These are phyloP conservation scores for Metarhizium guizhouense DNA, from an alignment of 2,329 filamentous ascomycete species.

Conservation along the genomic window DNA sequence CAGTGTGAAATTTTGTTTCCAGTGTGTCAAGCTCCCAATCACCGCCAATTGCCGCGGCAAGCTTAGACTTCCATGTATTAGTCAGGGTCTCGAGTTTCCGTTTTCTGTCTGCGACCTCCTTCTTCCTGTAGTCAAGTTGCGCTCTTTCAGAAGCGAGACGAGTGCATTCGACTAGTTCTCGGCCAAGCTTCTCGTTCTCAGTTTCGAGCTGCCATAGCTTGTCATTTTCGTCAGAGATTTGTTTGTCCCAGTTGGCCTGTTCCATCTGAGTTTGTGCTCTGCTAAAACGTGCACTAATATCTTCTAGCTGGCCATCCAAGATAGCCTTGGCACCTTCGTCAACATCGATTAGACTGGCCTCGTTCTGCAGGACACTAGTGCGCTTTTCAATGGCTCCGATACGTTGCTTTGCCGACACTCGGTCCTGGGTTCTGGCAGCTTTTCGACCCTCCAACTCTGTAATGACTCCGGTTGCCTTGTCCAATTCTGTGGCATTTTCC, in stretches of 20 bases:
- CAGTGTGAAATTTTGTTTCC: conserved; percentile 60
- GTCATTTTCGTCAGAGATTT: conserved; percentile 57
- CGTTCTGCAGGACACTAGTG: conserved; percentile 54
- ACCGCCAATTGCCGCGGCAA: conserved; percentile 53
- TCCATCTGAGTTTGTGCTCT: conserved; percentile 55
- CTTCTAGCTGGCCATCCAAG: conserved; percentile 63
- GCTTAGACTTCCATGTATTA: conserved; percentile 62
- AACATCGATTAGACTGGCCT: conserved; percentile 63
- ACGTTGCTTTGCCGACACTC: conserved; percentile 62
- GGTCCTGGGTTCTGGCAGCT: conserved; percentile 63
- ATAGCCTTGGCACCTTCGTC: conserved; percentile 80
- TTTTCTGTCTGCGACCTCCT: conserved; percentile 66
- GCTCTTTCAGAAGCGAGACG: conserved; percentile 74
- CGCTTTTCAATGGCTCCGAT: conserved; percentile 68
- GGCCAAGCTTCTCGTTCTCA: conserved; percentile 60
- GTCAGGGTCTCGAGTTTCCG: conserved; percentile 69
- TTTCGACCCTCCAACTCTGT: conserved; percentile 67
- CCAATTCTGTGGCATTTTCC: conserved; percentile 65
- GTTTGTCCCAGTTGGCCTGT: conserved; percentile 57
- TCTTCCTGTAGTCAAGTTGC: conserved; percentile 73
- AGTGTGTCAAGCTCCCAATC: conserved; percentile 63
- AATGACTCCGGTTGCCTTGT: conserved; percentile 62
- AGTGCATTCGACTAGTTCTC: conserved; percentile 78
- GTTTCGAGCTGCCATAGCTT: conserved; percentile 62
- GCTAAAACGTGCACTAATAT: conserved; percentile 55